Base-by-base conservation (phyloP, 2,329 filamentous ascomycete genomes). In the Penicillium sp. region DNA sequence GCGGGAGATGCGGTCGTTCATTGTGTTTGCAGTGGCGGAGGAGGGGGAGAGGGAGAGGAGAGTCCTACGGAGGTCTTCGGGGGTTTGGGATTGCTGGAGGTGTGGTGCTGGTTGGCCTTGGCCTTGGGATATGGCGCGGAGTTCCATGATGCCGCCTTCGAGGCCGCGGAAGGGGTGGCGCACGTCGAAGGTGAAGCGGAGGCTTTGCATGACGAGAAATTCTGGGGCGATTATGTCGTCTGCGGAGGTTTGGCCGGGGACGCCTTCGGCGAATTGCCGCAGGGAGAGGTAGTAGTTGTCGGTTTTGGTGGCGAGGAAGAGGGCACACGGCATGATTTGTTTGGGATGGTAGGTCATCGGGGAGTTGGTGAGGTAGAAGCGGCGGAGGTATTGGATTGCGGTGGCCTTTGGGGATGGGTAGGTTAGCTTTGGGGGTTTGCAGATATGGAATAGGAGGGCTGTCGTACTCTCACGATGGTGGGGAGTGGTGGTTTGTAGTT, bases 341-440 rank as follows among this genome's bases (percentile, higher is more conserved):
- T 87, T 86, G 0, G 90, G 91, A 54, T 91, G 87, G 66, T 98
- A 97, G 28, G 90, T 95, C 87, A 97, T 95, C 62, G 90, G 82
- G 37, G 87, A 94, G 71, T 97, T 95, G 63, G 87, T 91, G 32
- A 95, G 79, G 73, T 97, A 98, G 77, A 98, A 97, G 51, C 93
- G 86, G 49, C 88, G 86, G 53, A 98, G 79, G 67, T 94, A 96
- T 64, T 94, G 82, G 53, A 91, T 86, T 3, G 88, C 88, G 6
- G 90, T 95, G 24, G 85, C 83, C 77, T 82, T n/a, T 12, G 17
- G n/a, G n/a, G n/a, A n/a, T n/a, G n/a, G n/a, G n/a, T n/a, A n/a
- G n/a, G n/a, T n/a, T n/a, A n/a, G n/a, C n/a, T n/a, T n/a, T n/a
- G n/a, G n/a, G n/a, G n/a, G n/a, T n/a, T n/a, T n/a, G n/a, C n/a